phyloP scores from a whole-genome alignment of 345 rosid species.

The Citrus sp. region DNA sequence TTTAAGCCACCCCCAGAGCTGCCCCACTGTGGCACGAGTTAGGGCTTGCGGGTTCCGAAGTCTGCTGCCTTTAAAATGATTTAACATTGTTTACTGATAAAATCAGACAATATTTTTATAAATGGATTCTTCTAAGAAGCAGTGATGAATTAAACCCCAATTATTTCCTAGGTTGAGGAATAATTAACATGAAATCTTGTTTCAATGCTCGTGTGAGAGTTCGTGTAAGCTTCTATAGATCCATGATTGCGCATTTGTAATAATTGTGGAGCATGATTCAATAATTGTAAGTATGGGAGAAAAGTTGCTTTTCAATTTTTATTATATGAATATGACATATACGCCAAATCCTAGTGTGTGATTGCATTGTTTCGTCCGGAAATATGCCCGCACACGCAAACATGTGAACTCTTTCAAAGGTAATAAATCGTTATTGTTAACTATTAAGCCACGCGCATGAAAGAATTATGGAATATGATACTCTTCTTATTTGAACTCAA shows the following conservation, averaged over 20 bases:
- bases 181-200: background rate
- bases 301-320: background rate
- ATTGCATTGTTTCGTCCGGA: background rate
- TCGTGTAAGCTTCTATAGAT: background rate
- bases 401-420: background rate
- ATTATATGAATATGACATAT: no score
- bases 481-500: no score
- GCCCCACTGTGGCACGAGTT: conserved; percentile 1
- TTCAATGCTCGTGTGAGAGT: background rate
- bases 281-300: background rate
- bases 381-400: background rate
- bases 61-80: background rate
- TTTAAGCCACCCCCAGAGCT: background rate
- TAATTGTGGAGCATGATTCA: background rate
- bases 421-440: no score
- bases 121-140: background rate
- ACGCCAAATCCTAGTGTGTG: background rate
- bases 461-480: no score
- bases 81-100: no score
- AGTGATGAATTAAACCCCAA: background rate
- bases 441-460: no score
- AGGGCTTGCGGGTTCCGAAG: background rate
- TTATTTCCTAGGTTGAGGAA: background rate
- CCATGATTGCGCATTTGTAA: background rate
- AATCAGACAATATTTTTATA: no score